Percentiles rank a stretch among this genome's conserved stretches.
Conservation (phyloP, 2,329 filamentous ascomycete species). For the Xylariaceae sp. region DNA sequence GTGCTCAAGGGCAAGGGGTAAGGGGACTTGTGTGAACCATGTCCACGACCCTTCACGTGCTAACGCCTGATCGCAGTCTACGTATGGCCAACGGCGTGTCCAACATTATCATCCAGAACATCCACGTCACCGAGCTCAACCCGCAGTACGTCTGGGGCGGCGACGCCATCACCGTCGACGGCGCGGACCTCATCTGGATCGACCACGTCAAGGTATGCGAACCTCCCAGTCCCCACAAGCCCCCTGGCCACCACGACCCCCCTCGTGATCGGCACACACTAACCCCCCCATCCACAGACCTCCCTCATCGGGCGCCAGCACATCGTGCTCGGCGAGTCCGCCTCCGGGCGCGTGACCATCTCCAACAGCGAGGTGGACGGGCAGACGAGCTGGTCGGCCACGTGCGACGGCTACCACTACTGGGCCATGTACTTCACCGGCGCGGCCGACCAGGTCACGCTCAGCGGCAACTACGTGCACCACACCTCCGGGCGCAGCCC, state of each 20-base stretch:
- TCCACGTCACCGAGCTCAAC: slow-evolving; percentile 49
- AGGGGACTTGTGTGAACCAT: slow-evolving; percentile 37
- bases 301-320: slow-evolving; percentile 38
- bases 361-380: slow-evolving; percentile 41
- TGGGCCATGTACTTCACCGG: slow-evolving; percentile 36
- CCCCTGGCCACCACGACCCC: too few species aligned
- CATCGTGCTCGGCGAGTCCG: slow-evolving; percentile 27
- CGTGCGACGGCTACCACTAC: slow-evolving; percentile 39
- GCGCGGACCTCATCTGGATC: slow-evolving; percentile 29
- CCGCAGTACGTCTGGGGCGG: slow-evolving; percentile 53
- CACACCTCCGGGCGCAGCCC: slow-evolving; percentile 35
- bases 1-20: slow-evolving; percentile 37
- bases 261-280: too few species aligned
- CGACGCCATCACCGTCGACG: slow-evolving; percentile 47
- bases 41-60: slow-evolving; percentile 33
- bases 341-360: slow-evolving; percentile 32
- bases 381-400: slow-evolving; percentile 31
- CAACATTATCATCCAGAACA: slow-evolving; percentile 54
- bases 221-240: too few species aligned
- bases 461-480: slow-evolving; percentile 37
- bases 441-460: slow-evolving; percentile 31
- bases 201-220: slow-evolving; percentile 16
- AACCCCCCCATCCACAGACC: slow-evolving; percentile 9
- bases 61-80: slow-evolving; percentile 2
- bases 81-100: slow-evolving; percentile 33